phyloP scores from a whole-genome alignment of 345 rosid species.

The Abelmoschus esculentus region DNA sequence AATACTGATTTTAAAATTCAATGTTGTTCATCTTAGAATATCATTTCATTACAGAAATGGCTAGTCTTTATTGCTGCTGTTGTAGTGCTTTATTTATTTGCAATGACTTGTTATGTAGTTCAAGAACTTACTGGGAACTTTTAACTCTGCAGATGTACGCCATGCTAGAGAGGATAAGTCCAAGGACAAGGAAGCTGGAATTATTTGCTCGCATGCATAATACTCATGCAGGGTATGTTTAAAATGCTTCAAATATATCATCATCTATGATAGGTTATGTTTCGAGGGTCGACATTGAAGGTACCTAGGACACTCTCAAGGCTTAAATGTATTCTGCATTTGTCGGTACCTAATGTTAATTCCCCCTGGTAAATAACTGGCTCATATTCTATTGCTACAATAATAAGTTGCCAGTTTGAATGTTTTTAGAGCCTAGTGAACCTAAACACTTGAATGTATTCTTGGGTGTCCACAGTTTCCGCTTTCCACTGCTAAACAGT shows the following conservation, averaged over 20 bases:
- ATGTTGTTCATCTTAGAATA: not conserved
- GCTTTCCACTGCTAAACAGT: not conserved
- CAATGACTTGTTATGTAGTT: not conserved
- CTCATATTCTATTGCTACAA: too few relatives aligned
- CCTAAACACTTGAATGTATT: not conserved
- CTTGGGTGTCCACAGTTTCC: too few relatives aligned
- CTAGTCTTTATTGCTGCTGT: not conserved
- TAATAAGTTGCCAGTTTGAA: too few relatives aligned
- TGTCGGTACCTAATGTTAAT: not conserved
- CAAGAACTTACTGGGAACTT: not conserved
- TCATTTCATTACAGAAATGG: not conserved
- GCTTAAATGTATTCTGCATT: not conserved
- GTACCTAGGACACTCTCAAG: too few relatives aligned
- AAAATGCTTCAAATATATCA: not conserved
- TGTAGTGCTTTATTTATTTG: not conserved
- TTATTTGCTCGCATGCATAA: constrained; percentile 98
- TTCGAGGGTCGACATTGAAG: constrained; percentile 54
- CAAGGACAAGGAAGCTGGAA: constrained; percentile 89
- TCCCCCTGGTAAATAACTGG: too few relatives aligned
- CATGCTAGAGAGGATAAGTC: constrained; percentile 95
- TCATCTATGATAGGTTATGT: constrained; percentile 17
- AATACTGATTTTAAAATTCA: not conserved
- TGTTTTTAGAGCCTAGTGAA: too few relatives aligned
- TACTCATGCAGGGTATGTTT: constrained; percentile 82
- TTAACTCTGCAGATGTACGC: constrained; percentile 73